Conservation (phyloP, 2,329 filamentous ascomycete genomes). For the Seiridium cupressi region DNA sequence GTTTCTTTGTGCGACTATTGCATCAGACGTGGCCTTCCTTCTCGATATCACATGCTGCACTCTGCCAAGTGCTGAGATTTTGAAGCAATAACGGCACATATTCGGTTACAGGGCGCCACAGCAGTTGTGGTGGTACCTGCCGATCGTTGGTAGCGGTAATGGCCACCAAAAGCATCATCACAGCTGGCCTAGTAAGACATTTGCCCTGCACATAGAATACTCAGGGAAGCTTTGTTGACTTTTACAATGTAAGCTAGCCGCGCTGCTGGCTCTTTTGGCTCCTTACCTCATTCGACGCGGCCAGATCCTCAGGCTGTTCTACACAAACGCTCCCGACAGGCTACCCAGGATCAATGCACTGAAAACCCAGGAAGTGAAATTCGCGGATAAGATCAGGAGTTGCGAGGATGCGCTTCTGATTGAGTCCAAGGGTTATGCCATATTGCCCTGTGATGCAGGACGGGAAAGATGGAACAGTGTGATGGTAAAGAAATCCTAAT, state of each 20-base stretch:
- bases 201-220: no score
- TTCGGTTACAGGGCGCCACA: no score
- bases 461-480: slow-evolving; percentile 40
- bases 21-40: no score
- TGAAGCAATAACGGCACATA: no score
- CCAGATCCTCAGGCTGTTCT: slow-evolving; percentile 13
- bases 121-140: no score
- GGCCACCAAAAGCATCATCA: no score
- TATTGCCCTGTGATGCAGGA: slow-evolving; percentile 36
- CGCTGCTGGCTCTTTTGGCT: background rate
- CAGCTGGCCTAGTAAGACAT: no score
- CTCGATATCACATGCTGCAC: no score
- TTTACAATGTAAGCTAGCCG: background rate
- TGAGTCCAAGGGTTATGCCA: slow-evolving; percentile 31
- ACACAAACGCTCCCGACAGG: slow-evolving; percentile 27
- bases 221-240: no score
- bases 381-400: slow-evolving; percentile 33
- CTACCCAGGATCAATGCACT: slow-evolving; percentile 25
- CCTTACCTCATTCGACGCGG: slow-evolving; percentile 5
- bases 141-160: no score
- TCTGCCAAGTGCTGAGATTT: no score
- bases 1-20: no score
- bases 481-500: slow-evolving; percentile 26
- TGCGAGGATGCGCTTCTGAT: slow-evolving; percentile 39
- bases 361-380: slow-evolving; percentile 28